Evolutionary conservation across 2,329 filamentous ascomycete genomes (phyloP).

Genomic region (Pseudonectria buxi): DNA sequence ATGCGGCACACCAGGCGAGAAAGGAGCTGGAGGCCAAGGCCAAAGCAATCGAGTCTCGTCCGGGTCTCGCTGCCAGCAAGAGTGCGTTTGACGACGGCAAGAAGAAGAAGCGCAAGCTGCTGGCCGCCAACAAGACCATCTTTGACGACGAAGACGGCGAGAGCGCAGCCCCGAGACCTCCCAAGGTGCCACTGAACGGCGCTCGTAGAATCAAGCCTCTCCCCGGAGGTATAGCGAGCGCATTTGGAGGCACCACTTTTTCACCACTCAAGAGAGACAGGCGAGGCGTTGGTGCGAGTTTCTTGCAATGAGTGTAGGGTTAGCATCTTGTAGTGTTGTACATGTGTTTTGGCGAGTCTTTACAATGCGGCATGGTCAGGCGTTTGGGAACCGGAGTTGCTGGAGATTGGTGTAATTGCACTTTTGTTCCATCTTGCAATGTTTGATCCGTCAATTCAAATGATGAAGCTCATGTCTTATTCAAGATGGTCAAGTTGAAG

Average conservation of each 20-base stretch:
- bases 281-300: constrained; percentile 56
- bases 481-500: not conserved
- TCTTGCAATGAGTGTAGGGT: constrained; percentile 36
- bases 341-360: not conserved
- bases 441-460: too few relatives aligned
- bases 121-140: constrained; percentile 58
- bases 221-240: constrained; percentile 36
- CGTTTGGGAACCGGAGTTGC: constrained; percentile 8
- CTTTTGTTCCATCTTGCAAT: too few relatives aligned
- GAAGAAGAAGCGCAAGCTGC: constrained; percentile 68
- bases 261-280: constrained; percentile 68
- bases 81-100: constrained; percentile 34
- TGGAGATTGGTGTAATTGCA: not conserved
- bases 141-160: constrained; percentile 62
- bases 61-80: constrained; percentile 11
- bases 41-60: constrained; percentile 3
- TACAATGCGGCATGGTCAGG: constrained; percentile 10
- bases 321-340: not conserved
- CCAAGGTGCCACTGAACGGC: constrained; percentile 26
- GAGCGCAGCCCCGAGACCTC: constrained; percentile 21
- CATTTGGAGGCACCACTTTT: constrained; percentile 49
- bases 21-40: constrained; percentile 10
- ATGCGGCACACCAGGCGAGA: constrained; percentile 6
- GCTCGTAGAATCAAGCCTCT: constrained; percentile 28
- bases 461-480: too few relatives aligned